Evolutionary conservation across 2,329 filamentous ascomycete genomes (phyloP), one percentile per base, ranked within the genome.

Genomic region (Pseudocercospora fijiensis): DNA sequence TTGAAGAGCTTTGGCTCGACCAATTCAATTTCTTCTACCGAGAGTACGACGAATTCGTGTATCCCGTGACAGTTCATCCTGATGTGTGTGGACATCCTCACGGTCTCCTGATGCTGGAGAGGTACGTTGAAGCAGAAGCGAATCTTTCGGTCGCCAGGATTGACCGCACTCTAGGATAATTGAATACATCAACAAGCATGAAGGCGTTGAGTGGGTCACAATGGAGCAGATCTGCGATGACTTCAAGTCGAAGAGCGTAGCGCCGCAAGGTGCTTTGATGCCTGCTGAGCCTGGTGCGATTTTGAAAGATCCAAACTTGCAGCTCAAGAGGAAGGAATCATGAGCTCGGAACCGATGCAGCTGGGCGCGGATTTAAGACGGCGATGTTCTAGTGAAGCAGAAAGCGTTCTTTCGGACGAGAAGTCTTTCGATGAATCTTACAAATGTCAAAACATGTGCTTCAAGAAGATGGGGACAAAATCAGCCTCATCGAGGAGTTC

Each of bases 11-110:
- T 33, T 89, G 86, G 86, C 78, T 83, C 69, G 85, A 89, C 64
- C 86, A 89, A 67, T 89, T 89, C 64, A 83, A 88, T 69, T 91
- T 91, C 76, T 91, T 90, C 71, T 92, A 92, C 74, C 81, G 88
- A 27, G 88, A 92, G 75, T 88, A 90, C 66, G 88, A 92, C 69
- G 87, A 90, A 69, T 91, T 91, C 66, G 84, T 91, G 58, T 91
- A 92, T 70, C 89, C 90, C 0, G 89, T 92, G 76, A 92, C 89
- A 0, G 88, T 91, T 37, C 89, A 92, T 74, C 90, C 89, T 0
- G 89, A 92, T 70, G 87, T 90, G 0, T 87, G 84, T 2, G 90
- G 90, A 0, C 81, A 88, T 18, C 89, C 89, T 0, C 89, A 92
- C 75, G 89, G 87, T 0, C 70, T 92, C 27, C 78, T 90, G 6